These are phyloP conservation scores for Cystoderma amianthinum DNA, from an alignment of 768 basidiomycete genomes.

Conservation along the genomic window DNA sequence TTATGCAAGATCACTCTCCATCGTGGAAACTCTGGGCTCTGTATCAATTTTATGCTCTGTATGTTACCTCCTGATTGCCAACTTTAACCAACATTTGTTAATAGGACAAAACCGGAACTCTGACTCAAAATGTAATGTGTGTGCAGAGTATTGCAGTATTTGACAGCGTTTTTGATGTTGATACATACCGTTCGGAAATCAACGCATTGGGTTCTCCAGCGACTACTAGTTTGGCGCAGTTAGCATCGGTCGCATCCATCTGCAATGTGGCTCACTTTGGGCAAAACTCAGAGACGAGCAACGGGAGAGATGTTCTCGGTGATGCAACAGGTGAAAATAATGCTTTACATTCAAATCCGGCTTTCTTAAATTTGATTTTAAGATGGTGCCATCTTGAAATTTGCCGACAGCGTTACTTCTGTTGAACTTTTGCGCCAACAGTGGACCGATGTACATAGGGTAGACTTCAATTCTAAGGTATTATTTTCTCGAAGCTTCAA, in stretches of 20 bases:
- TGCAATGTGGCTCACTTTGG: constrained; percentile 47
- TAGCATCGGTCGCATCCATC: constrained; percentile 35
- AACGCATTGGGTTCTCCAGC: constrained; percentile 5
- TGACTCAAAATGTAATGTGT: constrained; percentile 56
- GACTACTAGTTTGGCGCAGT: constrained; percentile 15
- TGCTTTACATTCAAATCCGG: neutral
- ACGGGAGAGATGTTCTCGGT: constrained; percentile 32
- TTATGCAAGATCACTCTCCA: constrained; percentile 46
- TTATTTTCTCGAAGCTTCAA: neutral
- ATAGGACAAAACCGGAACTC: constrained; percentile 56
- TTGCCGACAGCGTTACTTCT: constrained; percentile 26
- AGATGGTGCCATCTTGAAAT: constrained; percentile 50
- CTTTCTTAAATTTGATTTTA: constrained; percentile 5
- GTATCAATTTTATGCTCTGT: constrained; percentile 43
- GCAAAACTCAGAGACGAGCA: constrained; percentile 13
- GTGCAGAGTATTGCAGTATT: constrained; percentile 39
- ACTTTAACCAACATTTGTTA: neutral
- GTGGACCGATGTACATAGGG: constrained; percentile 28
- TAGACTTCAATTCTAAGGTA: constrained; percentile 33
- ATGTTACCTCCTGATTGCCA: neutral
- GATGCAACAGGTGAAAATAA: constrained; percentile 42
- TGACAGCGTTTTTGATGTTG: constrained; percentile 20
- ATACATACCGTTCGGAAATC: constrained; percentile 11
- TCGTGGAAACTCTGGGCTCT: constrained; percentile 60
- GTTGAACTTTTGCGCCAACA: constrained; percentile 17